Evolutionary conservation across 139 green algal genomes (phyloP), one percentile per base, ranked within the genome.

Genomic region (Astrephomene gubernaculifera): DNA sequence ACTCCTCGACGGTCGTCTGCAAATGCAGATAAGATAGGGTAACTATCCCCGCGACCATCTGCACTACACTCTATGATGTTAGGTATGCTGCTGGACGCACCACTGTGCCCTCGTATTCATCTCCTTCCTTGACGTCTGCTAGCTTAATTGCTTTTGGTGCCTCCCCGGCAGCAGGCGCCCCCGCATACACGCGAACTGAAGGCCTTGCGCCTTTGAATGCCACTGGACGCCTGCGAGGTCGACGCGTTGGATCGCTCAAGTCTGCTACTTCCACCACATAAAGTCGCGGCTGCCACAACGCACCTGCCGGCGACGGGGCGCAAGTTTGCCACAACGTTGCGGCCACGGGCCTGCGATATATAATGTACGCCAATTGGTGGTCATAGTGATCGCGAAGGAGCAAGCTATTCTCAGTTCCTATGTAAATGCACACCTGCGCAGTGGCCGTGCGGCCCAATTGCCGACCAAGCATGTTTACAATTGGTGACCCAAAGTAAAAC

Each of bases 1-100:
- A 99, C 8, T 85, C 31, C 83, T 94, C 81, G 6, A 97, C 82
- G 36, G 72, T 72, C 10, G 57, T 88, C 94, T 96, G 91, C 85
- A 83, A 39, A 24, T 63, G n/a, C n/a, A n/a, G n/a, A n/a, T n/a
- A n/a, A n/a, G n/a, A n/a, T n/a, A n/a, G n/a, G n/a, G n/a, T n/a
- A n/a, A n/a, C n/a, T n/a, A n/a, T n/a, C n/a, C n/a, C n/a, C n/a
- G n/a, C n/a, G n/a, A n/a, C n/a, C n/a, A n/a, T n/a, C n/a, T n/a
- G n/a, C n/a, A n/a, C n/a, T n/a, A n/a, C n/a, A n/a, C n/a, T n/a
- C n/a, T n/a, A n/a, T n/a, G n/a, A n/a, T n/a, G n/a, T n/a, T n/a
- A n/a, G n/a, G n/a, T 49, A 25, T 71, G 21, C 35, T 53, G 33
- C 27, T n/a, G 22, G 22, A 83, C 92, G 82, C 67, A 95, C 92